Conservation (phyloP, 164 flowering plant genomes). For the Vitis riparia region DNA sequence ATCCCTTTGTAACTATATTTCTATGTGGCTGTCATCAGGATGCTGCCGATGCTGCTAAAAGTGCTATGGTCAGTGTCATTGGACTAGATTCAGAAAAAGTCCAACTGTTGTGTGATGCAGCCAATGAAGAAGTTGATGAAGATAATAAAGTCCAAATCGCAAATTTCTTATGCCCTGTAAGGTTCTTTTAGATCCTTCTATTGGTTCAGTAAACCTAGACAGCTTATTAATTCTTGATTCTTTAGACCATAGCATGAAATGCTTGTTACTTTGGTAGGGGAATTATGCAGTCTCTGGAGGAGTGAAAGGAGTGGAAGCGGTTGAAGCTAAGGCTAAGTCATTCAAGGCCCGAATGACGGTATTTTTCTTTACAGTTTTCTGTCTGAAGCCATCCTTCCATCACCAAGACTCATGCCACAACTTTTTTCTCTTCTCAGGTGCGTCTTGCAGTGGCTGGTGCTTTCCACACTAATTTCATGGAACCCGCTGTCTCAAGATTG, state of each 20-base stretch:
- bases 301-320: conserved; percentile 84
- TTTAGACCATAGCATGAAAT: conserved; percentile 4
- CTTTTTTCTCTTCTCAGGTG: conserved; percentile 47
- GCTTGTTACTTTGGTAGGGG: conserved; percentile 46
- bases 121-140: conserved; percentile 88
- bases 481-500: conserved; percentile 94
- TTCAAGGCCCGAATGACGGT: conserved; percentile 99
- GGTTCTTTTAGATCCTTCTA: conserved; percentile 11
- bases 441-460: conserved; percentile 99
- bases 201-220: neutral
- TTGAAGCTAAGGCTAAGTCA: conserved; percentile 96
- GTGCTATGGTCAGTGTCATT: conserved; percentile 97
- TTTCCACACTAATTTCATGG: conserved; percentile 95
- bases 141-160: conserved; percentile 92
- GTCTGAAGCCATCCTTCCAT: neutral
- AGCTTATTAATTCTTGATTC: neutral
- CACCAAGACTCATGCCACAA: neutral
- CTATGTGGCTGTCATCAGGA: conserved; percentile 50
- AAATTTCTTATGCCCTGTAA: conserved; percentile 89
- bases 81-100: conserved; percentile 94
- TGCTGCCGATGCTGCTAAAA: conserved; percentile 91
- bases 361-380: conserved; percentile 8
- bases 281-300: conserved; percentile 99
- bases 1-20: neutral
- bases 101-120: conserved; percentile 91